Percentiles rank a stretch among this genome's conserved stretches.
phyloP scores from a whole-genome alignment of 495 filamentous ascomycete genomes.

The Penicillium alfredii region DNA sequence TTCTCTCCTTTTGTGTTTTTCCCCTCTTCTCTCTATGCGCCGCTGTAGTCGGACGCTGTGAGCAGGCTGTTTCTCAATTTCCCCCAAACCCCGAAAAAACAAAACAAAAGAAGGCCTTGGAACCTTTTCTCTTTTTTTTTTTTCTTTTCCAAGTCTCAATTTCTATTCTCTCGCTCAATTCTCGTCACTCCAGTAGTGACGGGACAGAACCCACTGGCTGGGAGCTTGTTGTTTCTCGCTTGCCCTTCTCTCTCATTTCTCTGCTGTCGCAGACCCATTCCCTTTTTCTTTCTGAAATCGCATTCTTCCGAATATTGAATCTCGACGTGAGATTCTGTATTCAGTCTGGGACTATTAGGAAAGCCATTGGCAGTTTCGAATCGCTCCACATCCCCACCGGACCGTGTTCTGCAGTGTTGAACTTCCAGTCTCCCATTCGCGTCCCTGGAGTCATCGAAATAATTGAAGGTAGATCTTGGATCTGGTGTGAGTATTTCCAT shows the following conservation, averaged over 20 bases:
- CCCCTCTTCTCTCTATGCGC: slow-evolving; percentile 31
- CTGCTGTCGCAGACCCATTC: slow-evolving; percentile 5
- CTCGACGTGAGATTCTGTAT: not conserved
- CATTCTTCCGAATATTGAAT: not conserved
- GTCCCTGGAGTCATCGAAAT: too few species aligned
- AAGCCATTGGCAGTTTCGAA: slow-evolving; percentile 4
- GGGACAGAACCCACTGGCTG: slow-evolving; percentile 29
- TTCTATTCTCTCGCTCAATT: slow-evolving; percentile 17
- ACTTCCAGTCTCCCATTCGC: too few species aligned
- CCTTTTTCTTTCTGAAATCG: slow-evolving; percentile 1
- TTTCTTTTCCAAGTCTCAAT: slow-evolving; percentile 11
- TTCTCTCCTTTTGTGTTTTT: slow-evolving; percentile 17
- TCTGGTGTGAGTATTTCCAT: too few species aligned
- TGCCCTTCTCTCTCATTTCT: slow-evolving; percentile 2
- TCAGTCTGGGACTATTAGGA: not conserved
- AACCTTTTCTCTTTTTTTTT: too few species aligned
- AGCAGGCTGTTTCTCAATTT: slow-evolving; percentile 35
- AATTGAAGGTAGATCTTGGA: too few species aligned
- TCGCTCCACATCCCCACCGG: not conserved
- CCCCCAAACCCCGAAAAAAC: slow-evolving; percentile 7
- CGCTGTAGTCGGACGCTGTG: slow-evolving; percentile 39
- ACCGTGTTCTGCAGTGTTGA: too few species aligned
- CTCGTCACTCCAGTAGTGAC: slow-evolving; percentile 17
- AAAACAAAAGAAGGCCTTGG: slow-evolving; percentile 3
- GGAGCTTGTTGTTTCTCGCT: slow-evolving; percentile 14